phyloP scores from a whole-genome alignment of 345 rosid genomes.

The Streptanthus diversifolius region DNA sequence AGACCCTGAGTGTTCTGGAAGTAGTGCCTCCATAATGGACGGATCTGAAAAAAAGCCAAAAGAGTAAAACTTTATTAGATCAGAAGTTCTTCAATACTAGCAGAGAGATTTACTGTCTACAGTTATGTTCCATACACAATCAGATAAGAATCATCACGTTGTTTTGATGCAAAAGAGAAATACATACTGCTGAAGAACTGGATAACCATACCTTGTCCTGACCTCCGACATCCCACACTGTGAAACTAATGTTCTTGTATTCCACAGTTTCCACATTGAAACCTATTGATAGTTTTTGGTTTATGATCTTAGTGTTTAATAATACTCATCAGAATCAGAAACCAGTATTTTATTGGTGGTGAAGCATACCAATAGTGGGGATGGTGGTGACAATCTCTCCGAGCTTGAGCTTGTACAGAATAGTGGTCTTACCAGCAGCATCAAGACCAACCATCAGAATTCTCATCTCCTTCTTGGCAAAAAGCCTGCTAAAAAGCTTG shows the following conservation, averaged over 20 bases:
- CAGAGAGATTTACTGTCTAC: background rate
- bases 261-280: slow-evolving; percentile 91
- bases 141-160: background rate
- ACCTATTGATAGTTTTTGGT: slow-evolving; percentile 33
- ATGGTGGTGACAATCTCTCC: slow-evolving; percentile 83
- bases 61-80: background rate
- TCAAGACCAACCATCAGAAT: slow-evolving; percentile 91
- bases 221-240: slow-evolving; percentile 83
- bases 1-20: slow-evolving; percentile 86
- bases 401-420: slow-evolving; percentile 77
- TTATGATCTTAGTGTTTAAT: background rate
- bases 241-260: slow-evolving; percentile 77
- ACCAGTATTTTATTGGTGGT: background rate
- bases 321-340: background rate
- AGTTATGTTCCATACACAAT: background rate
- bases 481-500: slow-evolving; percentile 68
- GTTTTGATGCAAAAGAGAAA: too few relatives aligned
- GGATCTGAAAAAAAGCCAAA: slow-evolving; percentile 42
- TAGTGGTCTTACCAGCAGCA: slow-evolving; percentile 83
- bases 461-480: slow-evolving; percentile 78
- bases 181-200: background rate
- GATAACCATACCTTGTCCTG: slow-evolving; percentile 72
- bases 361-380: slow-evolving; percentile 63
- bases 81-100: background rate
- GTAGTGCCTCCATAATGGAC: slow-evolving; percentile 73